These are phyloP conservation scores for Colletotrichum agaves DNA, from an alignment of 2,329 filamentous ascomycete species.

Conservation along the genomic window DNA sequence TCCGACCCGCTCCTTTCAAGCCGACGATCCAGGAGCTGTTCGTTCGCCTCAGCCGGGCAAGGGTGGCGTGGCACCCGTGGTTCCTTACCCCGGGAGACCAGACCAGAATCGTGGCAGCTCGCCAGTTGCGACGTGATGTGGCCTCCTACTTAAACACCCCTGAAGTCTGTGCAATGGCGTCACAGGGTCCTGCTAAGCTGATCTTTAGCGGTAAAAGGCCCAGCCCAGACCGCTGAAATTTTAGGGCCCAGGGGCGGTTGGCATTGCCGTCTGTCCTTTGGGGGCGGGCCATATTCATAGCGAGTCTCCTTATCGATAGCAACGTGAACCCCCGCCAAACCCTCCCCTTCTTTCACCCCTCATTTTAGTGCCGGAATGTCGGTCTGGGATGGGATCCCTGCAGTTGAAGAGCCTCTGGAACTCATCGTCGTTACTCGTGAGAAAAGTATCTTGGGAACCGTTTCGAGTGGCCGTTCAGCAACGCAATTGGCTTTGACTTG, in stretches of 20 bases:
- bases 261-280: background rate
- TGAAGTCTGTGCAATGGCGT: slow-evolving; percentile 14
- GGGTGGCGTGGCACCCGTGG: slow-evolving; percentile 7
- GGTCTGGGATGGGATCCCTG: slow-evolving; percentile 25
- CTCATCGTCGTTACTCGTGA: background rate
- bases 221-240: slow-evolving; percentile 12
- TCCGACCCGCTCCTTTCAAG: slow-evolving; percentile 10
- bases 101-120: slow-evolving; percentile 9
- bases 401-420: background rate
- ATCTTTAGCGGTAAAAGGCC: slow-evolving; percentile 25
- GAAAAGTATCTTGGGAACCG: background rate
- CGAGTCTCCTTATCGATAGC: slow-evolving; percentile 16
- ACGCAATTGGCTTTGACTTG: background rate
- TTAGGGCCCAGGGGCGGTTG: background rate
- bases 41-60: slow-evolving; percentile 2
- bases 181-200: slow-evolving; percentile 19
- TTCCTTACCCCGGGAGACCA: slow-evolving; percentile 6
- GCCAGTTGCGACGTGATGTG: background rate
- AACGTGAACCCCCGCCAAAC: slow-evolving; percentile 14
- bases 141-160: background rate
- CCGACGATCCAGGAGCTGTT: slow-evolving; percentile 13
- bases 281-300: slow-evolving; percentile 7
- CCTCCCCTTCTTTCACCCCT: slow-evolving; percentile 13
- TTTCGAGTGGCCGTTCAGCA: too few species aligned
- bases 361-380: slow-evolving; percentile 25